These are phyloP conservation scores for Rhizopus microsporus DNA, from an alignment of 371 early-diverging fungal species.

Conservation along the genomic window DNA sequence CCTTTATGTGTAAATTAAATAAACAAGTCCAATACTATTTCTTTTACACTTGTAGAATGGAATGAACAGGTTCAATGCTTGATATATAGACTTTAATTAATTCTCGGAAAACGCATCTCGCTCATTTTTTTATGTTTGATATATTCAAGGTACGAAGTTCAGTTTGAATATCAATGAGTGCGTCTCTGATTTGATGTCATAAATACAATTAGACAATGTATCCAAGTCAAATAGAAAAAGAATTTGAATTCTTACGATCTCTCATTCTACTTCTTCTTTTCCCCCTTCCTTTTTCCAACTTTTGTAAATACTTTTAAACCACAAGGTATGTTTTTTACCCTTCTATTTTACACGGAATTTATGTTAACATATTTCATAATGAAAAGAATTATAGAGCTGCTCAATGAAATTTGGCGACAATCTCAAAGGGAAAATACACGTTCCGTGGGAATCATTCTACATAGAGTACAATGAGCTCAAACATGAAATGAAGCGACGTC, in stretches of 20 bases:
- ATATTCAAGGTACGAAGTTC: not conserved
- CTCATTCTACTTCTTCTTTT: not conserved
- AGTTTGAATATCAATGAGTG: conserved; percentile 2
- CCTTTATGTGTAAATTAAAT: not conserved
- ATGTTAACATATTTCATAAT: not conserved
- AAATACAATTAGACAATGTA: no score
- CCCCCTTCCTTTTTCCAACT: not conserved
- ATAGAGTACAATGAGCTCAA: conserved; percentile 42
- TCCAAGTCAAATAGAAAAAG: no score
- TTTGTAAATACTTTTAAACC: not conserved
- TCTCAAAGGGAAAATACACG: conserved; percentile 32
- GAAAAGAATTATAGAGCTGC: not conserved
- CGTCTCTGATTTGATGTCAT: no score
- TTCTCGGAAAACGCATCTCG: not conserved
- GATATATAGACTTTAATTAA: no score
- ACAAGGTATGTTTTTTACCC: no score
- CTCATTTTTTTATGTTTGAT: not conserved
- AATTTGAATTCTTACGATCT: not conserved
- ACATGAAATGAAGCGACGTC: conserved; percentile 36
- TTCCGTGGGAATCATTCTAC: conserved; percentile 46
- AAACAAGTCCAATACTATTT: not conserved
- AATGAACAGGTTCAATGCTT: no score
- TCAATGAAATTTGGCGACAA: conserved; percentile 52
- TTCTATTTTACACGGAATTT: not conserved
- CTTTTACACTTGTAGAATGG: no score